Percentiles rank a stretch among this genome's conserved stretches.
Evolutionary conservation across 2,329 filamentous ascomycete species (phyloP).

Genomic region (Penicillium thymicola): DNA sequence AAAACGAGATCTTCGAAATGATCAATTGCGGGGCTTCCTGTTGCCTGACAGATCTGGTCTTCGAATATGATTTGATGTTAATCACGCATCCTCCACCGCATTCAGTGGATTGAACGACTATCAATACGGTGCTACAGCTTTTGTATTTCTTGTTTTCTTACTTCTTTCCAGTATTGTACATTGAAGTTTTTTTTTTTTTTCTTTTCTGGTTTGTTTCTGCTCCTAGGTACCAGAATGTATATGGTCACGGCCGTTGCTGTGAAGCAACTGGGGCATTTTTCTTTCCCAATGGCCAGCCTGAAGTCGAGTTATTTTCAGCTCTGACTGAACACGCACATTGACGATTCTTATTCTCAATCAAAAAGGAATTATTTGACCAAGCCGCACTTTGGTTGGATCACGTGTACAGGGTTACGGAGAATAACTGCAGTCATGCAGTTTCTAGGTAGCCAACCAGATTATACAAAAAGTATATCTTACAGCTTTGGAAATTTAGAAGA

Average conservation of each 20-base stretch:
- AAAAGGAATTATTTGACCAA: not conserved
- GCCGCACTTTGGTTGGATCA: not conserved
- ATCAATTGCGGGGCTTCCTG: not conserved
- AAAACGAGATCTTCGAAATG: not conserved
- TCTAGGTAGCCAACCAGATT: not conserved
- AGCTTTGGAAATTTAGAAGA: too few species aligned
- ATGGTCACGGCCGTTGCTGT: constrained; percentile 13
- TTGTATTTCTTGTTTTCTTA: not conserved
- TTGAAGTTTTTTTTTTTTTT: constrained; percentile 1
- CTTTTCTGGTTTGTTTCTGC: not conserved
- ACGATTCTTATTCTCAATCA: not conserved
- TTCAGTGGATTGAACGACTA: not conserved
- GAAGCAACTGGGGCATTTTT: constrained; percentile 16
- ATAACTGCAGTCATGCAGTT: not conserved
- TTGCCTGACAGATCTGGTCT: not conserved
- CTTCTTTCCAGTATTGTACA: constrained; percentile 3
- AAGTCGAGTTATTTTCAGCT: not conserved
- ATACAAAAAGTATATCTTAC: not conserved
- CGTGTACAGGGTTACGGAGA: not conserved
- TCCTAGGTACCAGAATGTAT: constrained; percentile 11
- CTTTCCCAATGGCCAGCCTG: not conserved
- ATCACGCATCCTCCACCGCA: not conserved
- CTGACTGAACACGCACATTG: not conserved
- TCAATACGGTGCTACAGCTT: not conserved
- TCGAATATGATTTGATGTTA: not conserved